Evolutionary conservation across 192 early-diverging fungal species (phyloP), one percentile per base, ranked within the genome.

Genomic region (Pilobolus umbonatus): DNA sequence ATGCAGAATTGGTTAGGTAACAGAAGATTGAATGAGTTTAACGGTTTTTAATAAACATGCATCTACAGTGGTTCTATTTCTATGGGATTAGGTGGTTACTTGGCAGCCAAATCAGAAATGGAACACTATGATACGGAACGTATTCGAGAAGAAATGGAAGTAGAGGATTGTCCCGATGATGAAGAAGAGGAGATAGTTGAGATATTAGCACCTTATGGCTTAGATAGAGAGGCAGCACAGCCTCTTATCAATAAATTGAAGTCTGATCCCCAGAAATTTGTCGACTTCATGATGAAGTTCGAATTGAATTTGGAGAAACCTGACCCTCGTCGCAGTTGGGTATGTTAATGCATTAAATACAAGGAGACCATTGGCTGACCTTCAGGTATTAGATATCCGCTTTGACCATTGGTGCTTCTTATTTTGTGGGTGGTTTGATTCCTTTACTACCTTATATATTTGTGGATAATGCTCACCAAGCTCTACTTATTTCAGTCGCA

Each of bases 241-340:
- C 85, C 85, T 17, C 29, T 87, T 26, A 63, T 87, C 36, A 58
- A 60, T 6, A 68, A 64, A n/a, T 70, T 87, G 39, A 61, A 64
- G 32, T 51, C 51, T 9, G 62, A 87, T 67, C 78, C 78, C 19
- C 70, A 74, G 15, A 69, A 75, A 46, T 83, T 79, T 75, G 81
- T 87, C 24, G 83, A 87, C 42, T 87, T 87, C 49, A 87, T 87
- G 85, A 87, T 87, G 85, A 74, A 79, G 46, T 82, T 84, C 64
- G 82, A 87, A 65, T 61, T 87, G 26, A 65, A 65, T 30, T 62
- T 87, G 29, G 81, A 84, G 48, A 77, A 69, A 52, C 85, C 85
- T 15, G 73, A 80, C 51, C 58, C 72, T n/a, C 66, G 64, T 43
- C 74, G 82, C 11, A 66, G 76, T 17, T 79, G 77, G 75, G 73